Evolutionary conservation across 2,329 filamentous ascomycete genomes (phyloP), one percentile per base, ranked within the genome.

Genomic region (Beauveria brongniartii): DNA sequence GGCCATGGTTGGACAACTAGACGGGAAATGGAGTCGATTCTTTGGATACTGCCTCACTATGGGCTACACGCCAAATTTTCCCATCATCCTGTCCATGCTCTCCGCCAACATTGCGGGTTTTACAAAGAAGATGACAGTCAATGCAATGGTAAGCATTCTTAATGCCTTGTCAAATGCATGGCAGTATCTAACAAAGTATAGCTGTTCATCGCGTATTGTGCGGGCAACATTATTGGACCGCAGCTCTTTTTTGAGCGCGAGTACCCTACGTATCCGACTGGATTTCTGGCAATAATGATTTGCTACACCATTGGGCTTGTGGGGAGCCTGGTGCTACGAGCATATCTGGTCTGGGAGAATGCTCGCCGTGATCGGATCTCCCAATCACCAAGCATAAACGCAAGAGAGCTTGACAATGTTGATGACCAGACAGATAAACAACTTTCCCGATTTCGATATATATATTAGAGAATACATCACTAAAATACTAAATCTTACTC

Each of bases 221-320:
- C 77, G 0, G 85, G 85, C 1, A 88, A 88, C 66, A 81, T 84
- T 8, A 79, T 83, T 41, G 83, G 81, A 0, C 83, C 84, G 0
- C 83, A 86, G 67, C 77, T 85, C 2, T 87, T 86, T 72, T 73
- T 82, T 18, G 72, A 75, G n/a, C 72, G 70, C 48, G 82, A 89
- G 67, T 76, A 78, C 0, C 86, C 86, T 0, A 73, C 77, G 1
- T 90, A 88, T 68, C 77, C 80, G 48, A 84, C 82, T 43, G 85
- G 83, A 0, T 86, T 87, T 64, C 75, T 80, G 7, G 82, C 82
- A 2, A 83, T 87, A 65, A 77, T 88, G 58, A 80, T 82, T 5
- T 87, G 83, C 70, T 86, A 85, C 67, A 76, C 75, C 0, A 66
- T 81, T 22, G 73, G 82, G 55, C 76, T 83, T 1, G 44, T 77